These are phyloP conservation scores for Pseudonitzschia multistriata DNA, from an alignment of 108 stramenopile genomes.

Conservation along the genomic window DNA sequence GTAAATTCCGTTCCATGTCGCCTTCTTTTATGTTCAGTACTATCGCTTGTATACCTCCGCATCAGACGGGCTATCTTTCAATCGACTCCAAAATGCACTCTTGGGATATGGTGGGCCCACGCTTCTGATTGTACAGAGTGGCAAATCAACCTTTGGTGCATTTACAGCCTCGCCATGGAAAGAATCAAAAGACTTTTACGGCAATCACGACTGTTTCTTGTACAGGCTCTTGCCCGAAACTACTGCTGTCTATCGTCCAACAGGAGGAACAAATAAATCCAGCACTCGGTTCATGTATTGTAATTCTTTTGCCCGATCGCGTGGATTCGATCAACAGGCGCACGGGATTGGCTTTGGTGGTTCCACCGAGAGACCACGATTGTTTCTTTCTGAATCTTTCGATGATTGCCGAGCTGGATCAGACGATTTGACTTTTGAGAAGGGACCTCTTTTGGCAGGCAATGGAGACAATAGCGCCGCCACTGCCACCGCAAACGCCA, in stretches of 20 bases:
- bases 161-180: constrained; percentile 78
- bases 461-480: not conserved
- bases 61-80: constrained; percentile 78
- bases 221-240: constrained; percentile 45
- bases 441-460: constrained; percentile 50
- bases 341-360: constrained; percentile 90
- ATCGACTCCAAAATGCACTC: constrained; percentile 66
- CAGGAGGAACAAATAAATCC: constrained; percentile 31
- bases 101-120: constrained; percentile 83
- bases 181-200: constrained; percentile 79
- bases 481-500: constrained; percentile 16
- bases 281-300: constrained; percentile 72
- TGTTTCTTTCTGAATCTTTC: constrained; percentile 71
- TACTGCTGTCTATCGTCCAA: constrained; percentile 65
- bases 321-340: constrained; percentile 77
- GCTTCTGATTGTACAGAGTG: constrained; percentile 58
- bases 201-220: constrained; percentile 75
- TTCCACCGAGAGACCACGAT: constrained; percentile 56
- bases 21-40: constrained; percentile 33
- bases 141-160: constrained; percentile 46
- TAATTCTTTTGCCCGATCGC: constrained; percentile 60
- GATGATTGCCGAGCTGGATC: constrained; percentile 62
- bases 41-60: constrained; percentile 78
- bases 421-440: constrained; percentile 70
- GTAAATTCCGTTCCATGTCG: not conserved